Base-by-base conservation (phyloP, 306 rosid genomes). In the Dryas alaskensis region DNA sequence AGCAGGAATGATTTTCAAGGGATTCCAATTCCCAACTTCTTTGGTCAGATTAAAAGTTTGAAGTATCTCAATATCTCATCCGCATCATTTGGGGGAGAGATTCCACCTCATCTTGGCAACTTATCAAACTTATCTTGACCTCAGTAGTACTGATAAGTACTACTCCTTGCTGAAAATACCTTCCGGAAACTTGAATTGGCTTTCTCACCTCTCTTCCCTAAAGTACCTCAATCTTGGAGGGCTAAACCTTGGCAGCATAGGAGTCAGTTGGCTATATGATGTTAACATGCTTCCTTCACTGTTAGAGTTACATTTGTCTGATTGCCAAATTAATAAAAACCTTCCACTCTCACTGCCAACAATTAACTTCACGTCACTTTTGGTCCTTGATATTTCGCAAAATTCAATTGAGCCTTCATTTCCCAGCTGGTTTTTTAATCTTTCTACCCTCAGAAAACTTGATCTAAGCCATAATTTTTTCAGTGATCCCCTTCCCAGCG, bases 1-100 rank as follows among this genome's bases (percentile, higher is more conserved):
- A 82, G 89, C 50, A 71, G 17, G 12, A 85, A 80, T 80, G 13
- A 75, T 3, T 82, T 85, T 67, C 45, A n/a, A 27, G 74, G 60
- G 27, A 70, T 65, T 37, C 64, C 70, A 43, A 72, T 85, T 31
- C 84, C 83, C 42, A 39, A n/a, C 8, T 78, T 78, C 76, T 78
- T 86, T 65, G 84, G 82, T 62, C 77, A 74, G 47, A 6, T 83
- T 3, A 14, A 69, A 52, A 83, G 72, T 61, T 50, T 86, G 80
- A 70, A 61, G 67, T 81, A 83, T 47, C 64, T 83, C 11, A 76
- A 81, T 72, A 9, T 86, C n/a, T 83, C 86, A 17, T 4, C 53
- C 54, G 55, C 84, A 8, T 84, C 80, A 4, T 78, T 86, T 60
- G 10, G 9, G 60, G 78, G 85, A 10, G 8, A 67, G 13, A 67